These are phyloP conservation scores for Wickerhamiella siamensis DNA, from an alignment of 805 yeast genomes.

Conservation along the genomic window DNA sequence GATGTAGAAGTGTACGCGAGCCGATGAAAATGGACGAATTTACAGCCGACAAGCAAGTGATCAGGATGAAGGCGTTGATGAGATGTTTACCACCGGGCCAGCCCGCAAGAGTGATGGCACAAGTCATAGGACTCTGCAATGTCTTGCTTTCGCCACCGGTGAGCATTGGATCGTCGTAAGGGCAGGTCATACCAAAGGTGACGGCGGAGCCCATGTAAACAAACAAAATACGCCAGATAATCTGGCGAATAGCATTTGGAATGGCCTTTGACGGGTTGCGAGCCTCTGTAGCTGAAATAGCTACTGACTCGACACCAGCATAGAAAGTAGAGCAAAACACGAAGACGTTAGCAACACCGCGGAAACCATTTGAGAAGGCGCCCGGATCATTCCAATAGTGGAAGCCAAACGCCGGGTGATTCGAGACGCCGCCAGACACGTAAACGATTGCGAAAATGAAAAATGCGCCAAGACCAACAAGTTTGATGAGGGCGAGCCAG, in stretches of 20 bases:
- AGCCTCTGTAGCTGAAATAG: conserved; percentile 52
- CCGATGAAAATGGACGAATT: conserved; percentile 58
- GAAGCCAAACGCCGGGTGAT: conserved; percentile 42
- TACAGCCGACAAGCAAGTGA: conserved; percentile 54
- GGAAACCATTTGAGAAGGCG: conserved; percentile 29
- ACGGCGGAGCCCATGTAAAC: conserved; percentile 45
- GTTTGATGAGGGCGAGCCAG: conserved; percentile 42
- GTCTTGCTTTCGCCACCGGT: conserved; percentile 30
- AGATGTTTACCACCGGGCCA: conserved; percentile 39
- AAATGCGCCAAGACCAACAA: conserved; percentile 41
- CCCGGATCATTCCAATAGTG: conserved; percentile 46
- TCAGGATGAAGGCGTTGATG: conserved; percentile 45
- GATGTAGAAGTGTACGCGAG: conserved; percentile 48
- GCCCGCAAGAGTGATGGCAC: conserved; percentile 38
- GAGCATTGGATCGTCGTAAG: conserved; percentile 37
- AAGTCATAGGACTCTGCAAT: conserved; percentile 36
- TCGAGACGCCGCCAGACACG: conserved; percentile 39
- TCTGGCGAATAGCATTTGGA: conserved; percentile 46
- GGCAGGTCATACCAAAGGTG: conserved; percentile 46
- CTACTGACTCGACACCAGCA: conserved; percentile 45
- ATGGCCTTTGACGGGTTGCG: conserved; percentile 46
- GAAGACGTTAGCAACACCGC: conserved; percentile 35
- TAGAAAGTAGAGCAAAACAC: conserved; percentile 48
- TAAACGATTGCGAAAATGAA: conserved; percentile 43
- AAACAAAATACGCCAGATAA: conserved; percentile 39